These are phyloP conservation scores for Leccinum laetum DNA, from an alignment of 1,284 basidiomycete genomes.

Conservation along the genomic window DNA sequence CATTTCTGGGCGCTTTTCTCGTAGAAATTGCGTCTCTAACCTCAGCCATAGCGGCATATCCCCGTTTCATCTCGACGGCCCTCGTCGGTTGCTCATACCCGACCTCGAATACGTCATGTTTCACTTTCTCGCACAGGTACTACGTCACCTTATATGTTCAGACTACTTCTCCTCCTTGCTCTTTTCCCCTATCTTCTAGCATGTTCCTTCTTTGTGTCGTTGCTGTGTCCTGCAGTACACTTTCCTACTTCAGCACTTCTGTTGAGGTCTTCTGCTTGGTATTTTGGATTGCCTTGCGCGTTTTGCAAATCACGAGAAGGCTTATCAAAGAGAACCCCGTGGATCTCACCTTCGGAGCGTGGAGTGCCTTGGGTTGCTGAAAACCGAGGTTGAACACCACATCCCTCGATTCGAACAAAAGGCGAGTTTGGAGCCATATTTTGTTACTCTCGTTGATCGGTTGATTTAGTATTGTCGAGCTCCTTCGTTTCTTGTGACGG, in stretches of 20 bases:
- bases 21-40: slow-evolving; percentile 48
- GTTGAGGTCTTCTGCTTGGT: slow-evolving; percentile 44
- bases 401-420: slow-evolving; percentile 39
- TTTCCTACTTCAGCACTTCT: no score
- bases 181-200: slow-evolving; percentile 31
- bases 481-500: slow-evolving; percentile 45
- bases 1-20: slow-evolving; percentile 50
- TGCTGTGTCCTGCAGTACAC: no score
- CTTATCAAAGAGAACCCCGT: slow-evolving; percentile 21
- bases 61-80: slow-evolving; percentile 40
- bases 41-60: slow-evolving; percentile 38
- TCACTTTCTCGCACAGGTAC: slow-evolving; percentile 52
- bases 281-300: slow-evolving; percentile 58
- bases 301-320: slow-evolving; percentile 39
- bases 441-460: slow-evolving; percentile 7
- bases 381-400: slow-evolving; percentile 35
- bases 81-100: slow-evolving; percentile 40
- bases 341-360: slow-evolving; percentile 47
- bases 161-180: slow-evolving; percentile 21
- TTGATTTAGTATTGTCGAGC: slow-evolving; percentile 19
- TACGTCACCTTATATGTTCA: slow-evolving; percentile 51
- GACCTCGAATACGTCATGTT: slow-evolving; percentile 36
- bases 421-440: slow-evolving; percentile 23
- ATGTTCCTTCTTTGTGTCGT: no score
- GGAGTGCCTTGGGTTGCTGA: slow-evolving; percentile 46